Evolutionary conservation across 441 rosid species (phyloP), one percentile per base, ranked within the genome.

Genomic region (Eruca vesicaria): DNA sequence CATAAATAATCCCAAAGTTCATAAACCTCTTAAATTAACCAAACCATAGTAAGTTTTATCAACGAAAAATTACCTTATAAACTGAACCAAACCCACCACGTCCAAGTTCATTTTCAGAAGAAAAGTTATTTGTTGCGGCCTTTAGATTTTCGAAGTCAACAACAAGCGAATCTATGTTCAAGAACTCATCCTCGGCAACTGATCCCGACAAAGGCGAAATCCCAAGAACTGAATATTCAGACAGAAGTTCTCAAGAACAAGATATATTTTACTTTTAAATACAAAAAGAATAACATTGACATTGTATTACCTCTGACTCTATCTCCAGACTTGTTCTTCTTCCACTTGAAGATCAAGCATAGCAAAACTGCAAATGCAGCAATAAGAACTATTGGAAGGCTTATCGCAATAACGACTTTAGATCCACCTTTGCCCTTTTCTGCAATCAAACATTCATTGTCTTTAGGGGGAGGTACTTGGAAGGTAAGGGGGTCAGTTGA

Each of bases 41-140:
- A 21, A 66, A 43, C 43, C 16, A 6, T 58, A 48, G 48, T 57
- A 35, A 48, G 26, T n/a, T 23, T 33, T 0, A 12, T 14, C 8
- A 1, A 66, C 31, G 60, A n/a, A 35, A 19, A 10, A 55, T 15
- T 15, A 69, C 84, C 77, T 53, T 77, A 62, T 78, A 81, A 55
- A 81, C 83, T 9, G 63, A 71, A 32, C 83, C 81, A 69, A 81
- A 76, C 10, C 66, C 81, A 43, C 48, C 78, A 21, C 86, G 84
- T 19, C 89, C 92, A 62, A 88, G 87, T 77, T 79, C 82, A 1
- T 82, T 85, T 36, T 63, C 68, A 0, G 69, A 0, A 8, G 74
- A 48, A 62, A 85, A 85, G 66, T 85, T 63, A 45, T 70, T 21
- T 20, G 90, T 87, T 21, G 87, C 86, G 5, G 48, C 65, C 57